Conservation (phyloP, 1,139 yeast genomes). For the Groenewaldozyma auringiensis region DNA sequence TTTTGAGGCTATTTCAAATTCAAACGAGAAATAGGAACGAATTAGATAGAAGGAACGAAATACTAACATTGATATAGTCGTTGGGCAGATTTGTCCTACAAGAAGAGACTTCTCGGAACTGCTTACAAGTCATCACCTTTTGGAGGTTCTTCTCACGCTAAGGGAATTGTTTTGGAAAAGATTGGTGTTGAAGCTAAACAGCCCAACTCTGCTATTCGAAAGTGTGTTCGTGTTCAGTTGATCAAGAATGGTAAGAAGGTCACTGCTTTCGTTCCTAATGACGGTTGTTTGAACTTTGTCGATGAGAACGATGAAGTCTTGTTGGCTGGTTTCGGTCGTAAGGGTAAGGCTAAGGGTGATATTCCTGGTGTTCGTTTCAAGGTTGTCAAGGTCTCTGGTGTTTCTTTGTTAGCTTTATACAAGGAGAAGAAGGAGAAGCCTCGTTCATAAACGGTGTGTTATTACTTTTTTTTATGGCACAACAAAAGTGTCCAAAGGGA, state of each 20-base stretch:
- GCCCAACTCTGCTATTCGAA: constrained; percentile 99
- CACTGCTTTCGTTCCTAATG: constrained; percentile 99
- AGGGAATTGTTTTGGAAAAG: constrained; percentile 99
- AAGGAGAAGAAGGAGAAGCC: constrained; percentile 99
- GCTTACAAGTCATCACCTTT: constrained; percentile 99
- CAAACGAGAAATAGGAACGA: no score
- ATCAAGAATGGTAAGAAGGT: constrained; percentile 99
- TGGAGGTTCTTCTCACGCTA: constrained; percentile 99
- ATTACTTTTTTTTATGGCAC: no score
- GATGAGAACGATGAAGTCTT: constrained; percentile 99
- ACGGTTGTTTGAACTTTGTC: constrained; percentile 99
- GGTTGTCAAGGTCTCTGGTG: constrained; percentile 99
- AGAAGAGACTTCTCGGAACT: constrained; percentile 98
- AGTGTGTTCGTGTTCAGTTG: constrained; percentile 99
- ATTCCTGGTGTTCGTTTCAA: constrained; percentile 99
- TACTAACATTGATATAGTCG: no score
- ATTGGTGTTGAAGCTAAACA: constrained; percentile 99
- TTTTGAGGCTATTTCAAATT: no score
- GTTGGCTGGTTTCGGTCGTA: constrained; percentile 99
- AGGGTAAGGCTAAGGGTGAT: constrained; percentile 99
- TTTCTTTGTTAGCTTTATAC: constrained; percentile 98
- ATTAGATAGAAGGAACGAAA: no score
- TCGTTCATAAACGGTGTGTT: constrained; percentile 79
- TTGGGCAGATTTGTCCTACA: constrained; percentile 98
- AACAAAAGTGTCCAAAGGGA: no score